A percentile compares a stretch with the other conserved stretches of the same genome.
Conservation (phyloP, 2,329 filamentous ascomycete species). For the Phialemoniopsis sp. region DNA sequence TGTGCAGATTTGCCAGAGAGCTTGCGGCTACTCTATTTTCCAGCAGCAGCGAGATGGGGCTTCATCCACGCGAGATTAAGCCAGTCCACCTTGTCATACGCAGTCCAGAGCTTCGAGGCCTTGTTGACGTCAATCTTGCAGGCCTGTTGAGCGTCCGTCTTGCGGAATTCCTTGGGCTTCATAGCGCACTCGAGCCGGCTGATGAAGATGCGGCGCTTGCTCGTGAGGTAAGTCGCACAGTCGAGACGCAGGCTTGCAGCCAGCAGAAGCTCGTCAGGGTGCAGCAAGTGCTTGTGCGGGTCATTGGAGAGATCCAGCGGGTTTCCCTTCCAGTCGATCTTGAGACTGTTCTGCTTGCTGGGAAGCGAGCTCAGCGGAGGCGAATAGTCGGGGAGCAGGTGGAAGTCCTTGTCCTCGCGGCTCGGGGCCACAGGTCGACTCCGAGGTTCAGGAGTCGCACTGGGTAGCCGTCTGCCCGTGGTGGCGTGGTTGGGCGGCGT, state of each 20-base stretch:
- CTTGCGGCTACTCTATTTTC: background rate
- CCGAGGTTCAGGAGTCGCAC: conserved; percentile 11
- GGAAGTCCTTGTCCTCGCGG: conserved; percentile 79
- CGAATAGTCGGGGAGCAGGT: conserved; percentile 65
- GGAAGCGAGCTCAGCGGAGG: conserved; percentile 66
- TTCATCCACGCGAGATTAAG: conserved; percentile 52
- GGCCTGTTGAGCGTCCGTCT: conserved; percentile 94
- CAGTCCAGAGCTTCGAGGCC: conserved; percentile 86
- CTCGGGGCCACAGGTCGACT: conserved; percentile 56
- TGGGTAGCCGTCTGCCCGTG: conserved; percentile 1
- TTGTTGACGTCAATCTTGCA: conserved; percentile 99
- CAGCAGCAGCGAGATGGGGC: conserved; percentile 2
- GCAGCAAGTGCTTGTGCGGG: conserved; percentile 65
- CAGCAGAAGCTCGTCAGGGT: conserved; percentile 72
- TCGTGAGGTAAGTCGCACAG: conserved; percentile 84
- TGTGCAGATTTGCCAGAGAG: conserved; percentile 9
- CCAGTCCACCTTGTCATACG: conserved; percentile 85
- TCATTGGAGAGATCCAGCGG: conserved; percentile 73
- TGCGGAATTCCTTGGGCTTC: conserved; percentile 80
- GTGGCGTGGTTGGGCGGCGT: background rate
- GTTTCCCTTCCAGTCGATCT: conserved; percentile 83
- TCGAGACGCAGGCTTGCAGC: conserved; percentile 78
- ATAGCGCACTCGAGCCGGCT: conserved; percentile 64
- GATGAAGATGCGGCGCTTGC: conserved; percentile 88
- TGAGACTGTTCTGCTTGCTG: conserved; percentile 64